Conservation (phyloP, 2,329 filamentous ascomycete genomes). For the Tolypocladium ovalisporum region DNA sequence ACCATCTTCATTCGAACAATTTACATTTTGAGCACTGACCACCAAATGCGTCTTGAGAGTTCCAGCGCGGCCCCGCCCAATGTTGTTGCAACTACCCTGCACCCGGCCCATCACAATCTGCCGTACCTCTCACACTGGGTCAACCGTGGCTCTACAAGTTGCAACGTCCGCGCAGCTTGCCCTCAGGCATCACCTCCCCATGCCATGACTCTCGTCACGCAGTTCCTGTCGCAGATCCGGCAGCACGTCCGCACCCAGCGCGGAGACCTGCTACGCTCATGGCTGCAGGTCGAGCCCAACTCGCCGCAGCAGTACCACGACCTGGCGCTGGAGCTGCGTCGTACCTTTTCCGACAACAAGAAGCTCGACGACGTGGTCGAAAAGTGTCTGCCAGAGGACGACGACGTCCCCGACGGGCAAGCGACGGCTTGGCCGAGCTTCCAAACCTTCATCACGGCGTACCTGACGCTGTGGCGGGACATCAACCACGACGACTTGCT, state of each 20-base stretch:
- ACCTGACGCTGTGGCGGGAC: slow-evolving; percentile 71
- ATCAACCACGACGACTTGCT: slow-evolving; percentile 67
- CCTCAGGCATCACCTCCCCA: slow-evolving; percentile 4
- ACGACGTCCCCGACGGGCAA: slow-evolving; percentile 51
- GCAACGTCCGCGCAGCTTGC: background rate
- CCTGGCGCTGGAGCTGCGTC: slow-evolving; percentile 57
- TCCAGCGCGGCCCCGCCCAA: background rate
- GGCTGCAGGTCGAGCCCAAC: slow-evolving; percentile 64
- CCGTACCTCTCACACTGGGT: background rate
- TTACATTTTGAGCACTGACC: too few species aligned
- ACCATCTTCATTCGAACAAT: too few species aligned
- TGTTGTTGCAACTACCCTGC: background rate
- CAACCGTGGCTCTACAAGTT: background rate
- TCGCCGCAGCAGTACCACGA: slow-evolving; percentile 55
- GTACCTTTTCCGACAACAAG: slow-evolving; percentile 36
- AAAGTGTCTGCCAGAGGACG: slow-evolving; percentile 44
- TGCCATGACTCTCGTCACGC: slow-evolving; percentile 50
- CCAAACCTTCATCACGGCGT: slow-evolving; percentile 68
- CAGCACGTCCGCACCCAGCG: slow-evolving; percentile 46
- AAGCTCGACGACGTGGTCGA: slow-evolving; percentile 54
- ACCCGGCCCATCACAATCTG: slow-evolving; percentile 2
- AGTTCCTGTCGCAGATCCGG: slow-evolving; percentile 58
- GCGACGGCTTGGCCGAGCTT: slow-evolving; percentile 67
- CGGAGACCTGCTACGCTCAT: slow-evolving; percentile 54
- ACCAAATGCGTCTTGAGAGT: background rate